phyloP scores from a whole-genome alignment of 352 stramenopile species.

The Globisporangium yorkense region DNA sequence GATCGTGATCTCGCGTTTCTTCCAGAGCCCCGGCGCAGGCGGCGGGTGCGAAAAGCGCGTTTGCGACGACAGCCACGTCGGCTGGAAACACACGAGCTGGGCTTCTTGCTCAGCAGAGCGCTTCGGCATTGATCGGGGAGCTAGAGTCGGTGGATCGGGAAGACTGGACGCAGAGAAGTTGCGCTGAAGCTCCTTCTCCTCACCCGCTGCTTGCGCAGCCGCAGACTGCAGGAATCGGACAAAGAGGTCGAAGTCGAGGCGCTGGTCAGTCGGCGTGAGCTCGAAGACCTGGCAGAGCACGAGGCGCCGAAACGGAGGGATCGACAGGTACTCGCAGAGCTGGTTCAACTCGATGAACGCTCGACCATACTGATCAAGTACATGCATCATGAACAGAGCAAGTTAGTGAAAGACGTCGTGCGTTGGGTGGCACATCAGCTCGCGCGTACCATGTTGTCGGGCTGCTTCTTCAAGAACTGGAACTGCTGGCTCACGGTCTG shows the following conservation, averaged over 20 bases:
- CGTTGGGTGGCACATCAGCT: background rate
- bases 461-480: slow-evolving; percentile 30
- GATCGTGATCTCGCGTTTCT: slow-evolving; percentile 85
- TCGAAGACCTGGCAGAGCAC: slow-evolving; percentile 52
- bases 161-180: slow-evolving; percentile 9
- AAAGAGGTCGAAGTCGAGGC: slow-evolving; percentile 51
- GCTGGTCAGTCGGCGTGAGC: slow-evolving; percentile 24
- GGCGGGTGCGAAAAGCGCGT: slow-evolving; percentile 32
- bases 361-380: slow-evolving; percentile 10
- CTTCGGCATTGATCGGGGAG: slow-evolving; percentile 4
- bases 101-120: background rate
- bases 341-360: slow-evolving; percentile 47
- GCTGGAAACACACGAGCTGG: slow-evolving; percentile 39
- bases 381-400: no score
- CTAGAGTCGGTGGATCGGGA: slow-evolving; percentile 16
- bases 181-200: slow-evolving; percentile 31
- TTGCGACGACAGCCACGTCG: slow-evolving; percentile 28
- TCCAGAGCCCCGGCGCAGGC: slow-evolving; percentile 69
- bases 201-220: slow-evolving; percentile 33
- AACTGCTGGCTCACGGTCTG: slow-evolving; percentile 71
- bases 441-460: slow-evolving; percentile 11
- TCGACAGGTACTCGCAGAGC: slow-evolving; percentile 64
- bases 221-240: slow-evolving; percentile 61
- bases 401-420: background rate
- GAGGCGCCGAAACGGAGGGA: slow-evolving; percentile 57